Evolutionary conservation across 2,329 filamentous ascomycete species (phyloP).

Genomic region (Aspergillus pseudoglaucus): DNA sequence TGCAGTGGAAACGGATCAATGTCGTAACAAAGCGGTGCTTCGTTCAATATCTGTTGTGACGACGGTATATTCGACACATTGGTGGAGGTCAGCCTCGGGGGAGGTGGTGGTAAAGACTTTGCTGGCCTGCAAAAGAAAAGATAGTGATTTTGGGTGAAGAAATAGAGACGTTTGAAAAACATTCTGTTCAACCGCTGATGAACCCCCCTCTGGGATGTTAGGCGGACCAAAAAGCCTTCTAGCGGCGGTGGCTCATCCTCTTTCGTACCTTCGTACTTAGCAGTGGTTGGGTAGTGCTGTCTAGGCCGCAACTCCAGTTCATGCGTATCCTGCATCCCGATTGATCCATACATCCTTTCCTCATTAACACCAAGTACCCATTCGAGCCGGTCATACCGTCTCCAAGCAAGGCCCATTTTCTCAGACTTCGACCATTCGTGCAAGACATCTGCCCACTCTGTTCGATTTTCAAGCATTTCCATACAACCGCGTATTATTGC

Average conservation of each 20-base stretch:
- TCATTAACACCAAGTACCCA: constrained; percentile 62
- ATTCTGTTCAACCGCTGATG: constrained; percentile 54
- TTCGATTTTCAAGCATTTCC: constrained; percentile 49
- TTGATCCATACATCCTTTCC: constrained; percentile 62
- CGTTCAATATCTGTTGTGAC: constrained; percentile 48
- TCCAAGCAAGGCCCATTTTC: constrained; percentile 61
- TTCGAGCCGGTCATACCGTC: constrained; percentile 61
- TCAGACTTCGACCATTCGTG: constrained; percentile 53
- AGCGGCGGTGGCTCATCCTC: constrained; percentile 56
- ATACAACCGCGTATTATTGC: constrained; percentile 54
- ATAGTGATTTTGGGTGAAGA: constrained; percentile 57
- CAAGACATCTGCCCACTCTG: constrained; percentile 56
- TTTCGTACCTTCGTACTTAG: constrained; percentile 31
- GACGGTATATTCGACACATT: constrained; percentile 45
- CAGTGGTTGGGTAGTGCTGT: constrained; percentile 55
- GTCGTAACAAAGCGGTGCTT: constrained; percentile 56
- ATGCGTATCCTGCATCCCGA: constrained; percentile 61
- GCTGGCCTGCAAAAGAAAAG: constrained; percentile 57
- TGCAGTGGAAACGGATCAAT: constrained; percentile 55
- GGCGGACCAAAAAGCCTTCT: constrained; percentile 59
- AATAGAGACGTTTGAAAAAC: constrained; percentile 61
- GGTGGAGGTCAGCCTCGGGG: constrained; percentile 46
- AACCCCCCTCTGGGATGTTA: constrained; percentile 57
- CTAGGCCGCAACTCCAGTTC: constrained; percentile 61
- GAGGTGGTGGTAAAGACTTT: constrained; percentile 53